Evolutionary conservation across 1,284 basidiomycete genomes (phyloP).

Genomic region (Rhodotorula mucilaginosa): DNA sequence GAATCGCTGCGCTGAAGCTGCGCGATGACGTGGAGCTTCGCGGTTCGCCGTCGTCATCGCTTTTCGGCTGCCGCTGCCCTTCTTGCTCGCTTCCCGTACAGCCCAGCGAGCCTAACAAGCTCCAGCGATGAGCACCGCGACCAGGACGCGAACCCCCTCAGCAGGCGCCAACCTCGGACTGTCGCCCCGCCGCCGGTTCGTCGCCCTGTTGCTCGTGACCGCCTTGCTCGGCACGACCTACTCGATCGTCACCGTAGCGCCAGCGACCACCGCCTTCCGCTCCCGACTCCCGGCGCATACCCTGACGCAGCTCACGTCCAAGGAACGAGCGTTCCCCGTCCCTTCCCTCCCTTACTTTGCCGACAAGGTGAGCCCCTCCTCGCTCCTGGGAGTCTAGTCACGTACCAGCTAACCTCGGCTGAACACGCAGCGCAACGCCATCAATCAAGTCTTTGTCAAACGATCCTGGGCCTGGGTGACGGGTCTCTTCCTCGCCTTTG

Average conservation of each 20-base stretch:
- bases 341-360: conserved; percentile 38
- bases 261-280: conserved; percentile 30
- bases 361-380: conserved; percentile 27
- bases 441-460: conserved; percentile 88
- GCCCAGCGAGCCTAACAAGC: too few species aligned
- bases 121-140: too few species aligned
- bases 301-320: conserved; percentile 12
- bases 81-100: too few species aligned
- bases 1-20: too few species aligned
- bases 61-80: too few species aligned
- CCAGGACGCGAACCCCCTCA: too few species aligned
- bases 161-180: background rate
- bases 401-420: too few species aligned
- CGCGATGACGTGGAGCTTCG: too few species aligned
- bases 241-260: conserved; percentile 13
- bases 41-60: too few species aligned
- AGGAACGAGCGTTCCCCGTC: conserved; percentile 21
- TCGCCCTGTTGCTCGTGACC: conserved; percentile 29
- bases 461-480: conserved; percentile 88
- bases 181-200: conserved; percentile 9
- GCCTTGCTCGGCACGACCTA: conserved; percentile 21
- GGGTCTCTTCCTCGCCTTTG: conserved; percentile 60
- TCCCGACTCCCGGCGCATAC: conserved; percentile 31
- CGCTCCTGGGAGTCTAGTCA: background rate
- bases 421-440: conserved; percentile 60